These are phyloP conservation scores for Fomitopsis serialis DNA, from an alignment of 768 basidiomycete species.

Conservation along the genomic window DNA sequence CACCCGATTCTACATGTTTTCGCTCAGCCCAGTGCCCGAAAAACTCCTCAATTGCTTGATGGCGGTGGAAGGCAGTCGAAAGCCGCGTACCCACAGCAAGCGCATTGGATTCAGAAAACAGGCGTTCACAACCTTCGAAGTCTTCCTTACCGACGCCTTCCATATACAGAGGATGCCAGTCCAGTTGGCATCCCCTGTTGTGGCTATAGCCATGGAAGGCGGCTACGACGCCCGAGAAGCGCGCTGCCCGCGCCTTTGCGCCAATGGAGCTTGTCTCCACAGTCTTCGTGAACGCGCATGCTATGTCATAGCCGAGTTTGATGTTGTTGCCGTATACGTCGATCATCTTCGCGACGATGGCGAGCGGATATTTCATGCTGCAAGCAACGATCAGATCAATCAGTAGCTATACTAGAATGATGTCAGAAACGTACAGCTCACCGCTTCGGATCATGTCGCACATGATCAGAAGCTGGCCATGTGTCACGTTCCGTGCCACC, in stretches of 20 bases:
- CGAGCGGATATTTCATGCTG: conserved; percentile 20
- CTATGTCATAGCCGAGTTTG: conserved; percentile 22
- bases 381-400: background rate
- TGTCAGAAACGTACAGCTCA: conserved; percentile 19
- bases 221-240: conserved; percentile 15
- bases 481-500: too few species aligned
- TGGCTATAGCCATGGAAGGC: conserved; percentile 27
- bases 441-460: conserved; percentile 24
- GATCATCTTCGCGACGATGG: conserved; percentile 13
- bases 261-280: conserved; percentile 13
- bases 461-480: conserved; percentile 12
- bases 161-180: conserved; percentile 23
- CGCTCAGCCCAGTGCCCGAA: conserved; percentile 17
- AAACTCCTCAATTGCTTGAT: conserved; percentile 20
- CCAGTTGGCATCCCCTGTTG: conserved; percentile 22
- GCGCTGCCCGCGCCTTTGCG: background rate
- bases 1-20: conserved; percentile 21
- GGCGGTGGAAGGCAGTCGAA: conserved; percentile 22
- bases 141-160: conserved; percentile 21
- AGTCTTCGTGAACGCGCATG: conserved; percentile 18
- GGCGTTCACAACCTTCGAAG: conserved; percentile 23
- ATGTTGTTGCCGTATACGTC: conserved; percentile 13
- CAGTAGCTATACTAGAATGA: background rate
- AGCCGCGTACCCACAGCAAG: conserved; percentile 17
- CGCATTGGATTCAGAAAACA: conserved; percentile 17